Percentiles rank a stretch among this genome's conserved stretches.
Evolutionary conservation across 2,329 filamentous ascomycete genomes (phyloP).

Genomic region (Boeremia lycopersici): DNA sequence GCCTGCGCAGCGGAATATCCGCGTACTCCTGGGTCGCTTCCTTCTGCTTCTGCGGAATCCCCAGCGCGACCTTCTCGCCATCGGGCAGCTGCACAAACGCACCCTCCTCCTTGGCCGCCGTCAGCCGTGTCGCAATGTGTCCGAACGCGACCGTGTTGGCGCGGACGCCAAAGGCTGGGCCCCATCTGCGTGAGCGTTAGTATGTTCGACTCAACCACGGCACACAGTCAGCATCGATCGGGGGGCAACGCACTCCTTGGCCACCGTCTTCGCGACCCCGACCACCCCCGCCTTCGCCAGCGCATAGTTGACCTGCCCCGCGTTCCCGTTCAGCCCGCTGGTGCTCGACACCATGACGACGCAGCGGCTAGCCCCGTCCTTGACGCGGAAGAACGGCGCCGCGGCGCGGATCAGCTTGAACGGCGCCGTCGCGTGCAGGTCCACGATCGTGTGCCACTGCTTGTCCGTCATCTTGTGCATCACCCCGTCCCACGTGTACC

Average conservation of each 20-base stretch:
- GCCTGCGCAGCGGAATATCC: constrained; percentile 79
- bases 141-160: constrained; percentile 87
- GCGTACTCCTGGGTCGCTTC: constrained; percentile 51
- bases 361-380: constrained; percentile 76
- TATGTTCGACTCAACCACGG: too few species aligned
- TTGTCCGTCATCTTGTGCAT: constrained; percentile 92
- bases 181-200: too few species aligned
- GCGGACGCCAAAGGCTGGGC: constrained; percentile 79
- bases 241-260: constrained; percentile 68
- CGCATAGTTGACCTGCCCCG: constrained; percentile 89
- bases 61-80: constrained; percentile 60
- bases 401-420: constrained; percentile 81
- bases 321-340: constrained; percentile 82
- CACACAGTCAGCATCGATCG: too few species aligned
- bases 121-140: constrained; percentile 78
- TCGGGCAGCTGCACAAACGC: constrained; percentile 78
- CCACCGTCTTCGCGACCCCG: constrained; percentile 86
- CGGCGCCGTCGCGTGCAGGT: constrained; percentile 81
- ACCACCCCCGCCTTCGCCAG: constrained; percentile 83
- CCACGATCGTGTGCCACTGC: constrained; percentile 88
- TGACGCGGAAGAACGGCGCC: constrained; percentile 85
- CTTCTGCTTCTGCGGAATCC: constrained; percentile 53
- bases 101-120: constrained; percentile 82
- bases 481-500: constrained; percentile 91
- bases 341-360: constrained; percentile 87